Evolutionary conservation across 805 yeast species (phyloP), one percentile per base, ranked within the genome.

Genomic region (Candida michaelii): DNA sequence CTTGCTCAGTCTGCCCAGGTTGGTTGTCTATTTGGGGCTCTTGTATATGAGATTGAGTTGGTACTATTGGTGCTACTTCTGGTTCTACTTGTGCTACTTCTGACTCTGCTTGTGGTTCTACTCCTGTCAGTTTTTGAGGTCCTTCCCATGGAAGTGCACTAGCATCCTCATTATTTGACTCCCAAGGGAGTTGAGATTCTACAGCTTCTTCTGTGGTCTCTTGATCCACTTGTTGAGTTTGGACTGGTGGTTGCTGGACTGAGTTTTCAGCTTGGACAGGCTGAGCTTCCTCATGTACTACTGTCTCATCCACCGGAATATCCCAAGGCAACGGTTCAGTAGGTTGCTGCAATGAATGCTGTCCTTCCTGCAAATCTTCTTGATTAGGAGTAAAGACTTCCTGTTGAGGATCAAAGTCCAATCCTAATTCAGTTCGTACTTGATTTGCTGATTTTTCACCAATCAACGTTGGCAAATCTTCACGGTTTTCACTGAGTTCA

Each of bases 381-480:
- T 18, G 30, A 18, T 21, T 29, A 9, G 49, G 44, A 8, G 43
- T 37, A 36, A 39, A 42, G 6, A n/a, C 12, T 3, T 38, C 30
- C 8, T 14, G 12, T 11, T 23, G 14, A 7, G 34, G 30, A 36
- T 38, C 45, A 7, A 11, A 21, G 31, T 24, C 42, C 30, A 46
- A 36, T 2, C 44, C 48, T 10, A 42, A 11, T 17, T 44, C 47
- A 5, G 31, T 5, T 36, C 45, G 29, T n/a, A 31, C 46, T 36
- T 42, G 44, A n/a, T 23, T 9, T 11, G 42, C 25, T 12, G 44
- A 32, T 29, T 39, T 47, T 2, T 42, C 42, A 5, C 44, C 50
- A 12, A 47, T 44, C 23, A 47, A 40, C 3, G 50, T 47, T 1
- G 50, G 50, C 15, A 43, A 17, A 27, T 43, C 33, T 7, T 25